Evolutionary conservation across 768 basidiomycete species (phyloP), one percentile per base, ranked within the genome.

Genomic region (Trametes meyenii): DNA sequence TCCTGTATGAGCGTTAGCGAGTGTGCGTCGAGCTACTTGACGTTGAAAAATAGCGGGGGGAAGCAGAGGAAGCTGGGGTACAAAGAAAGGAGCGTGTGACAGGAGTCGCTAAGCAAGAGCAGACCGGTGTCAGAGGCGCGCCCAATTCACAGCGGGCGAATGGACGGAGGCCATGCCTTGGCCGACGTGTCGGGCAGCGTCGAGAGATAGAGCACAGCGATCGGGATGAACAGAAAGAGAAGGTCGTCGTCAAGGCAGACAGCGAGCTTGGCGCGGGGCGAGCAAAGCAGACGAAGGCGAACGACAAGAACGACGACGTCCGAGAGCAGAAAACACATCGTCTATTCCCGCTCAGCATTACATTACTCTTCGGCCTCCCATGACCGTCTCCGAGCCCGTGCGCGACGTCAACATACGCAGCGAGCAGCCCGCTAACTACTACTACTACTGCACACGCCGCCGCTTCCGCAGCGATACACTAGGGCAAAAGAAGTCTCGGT

Each of bases 391-490:
- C 36, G 17, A 58, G 39, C 39, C 12, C 39, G 39, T 12, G 5
- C 39, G 5, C 36, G 39, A 14, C 48, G 38, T 14, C 36, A 36
- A 3, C 24, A 26, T 11, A 26, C 13, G 7, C 49, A 38, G 21
- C 49, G 29, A 33, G 29, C 29, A 33, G 29, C 29, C 48, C 12
- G 29, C 1, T 24, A 3, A 54, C 46, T 8, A 26, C 55, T n/a
- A n/a, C n/a, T 54, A 50, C n/a, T n/a, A n/a, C n/a, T n/a, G n/a
- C 51, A 55, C 40, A 49, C 65, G 67, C 38, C 52, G 63, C 60
- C 66, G 55, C 49, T 71, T 71, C 50, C 50, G 53, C 11, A 55
- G 60, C 51, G 44, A 63, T 58, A n/a, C n/a, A n/a, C n/a, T n/a
- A n/a, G n/a, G n/a, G n/a, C n/a, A n/a, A n/a, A n/a, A n/a, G n/a